Evolutionary conservation across 768 basidiomycete genomes (phyloP).

Genomic region (Amanita exitialis): DNA sequence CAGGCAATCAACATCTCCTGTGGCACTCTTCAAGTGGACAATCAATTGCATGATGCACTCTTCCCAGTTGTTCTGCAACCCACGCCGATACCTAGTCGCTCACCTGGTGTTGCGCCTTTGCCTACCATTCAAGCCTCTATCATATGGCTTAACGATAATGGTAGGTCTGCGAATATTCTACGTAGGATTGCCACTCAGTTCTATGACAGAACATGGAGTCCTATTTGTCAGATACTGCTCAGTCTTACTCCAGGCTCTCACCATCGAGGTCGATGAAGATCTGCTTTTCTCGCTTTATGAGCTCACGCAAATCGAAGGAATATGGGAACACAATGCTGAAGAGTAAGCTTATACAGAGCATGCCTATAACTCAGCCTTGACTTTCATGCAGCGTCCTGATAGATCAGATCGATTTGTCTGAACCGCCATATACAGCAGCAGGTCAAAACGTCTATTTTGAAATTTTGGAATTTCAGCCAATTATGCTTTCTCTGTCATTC

Average conservation of each 20-base stretch:
- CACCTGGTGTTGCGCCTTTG: conserved; percentile 65
- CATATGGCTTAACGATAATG: conserved; percentile 88
- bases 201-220: conserved; percentile 80
- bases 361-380: background rate
- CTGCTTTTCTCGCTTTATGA: conserved; percentile 89
- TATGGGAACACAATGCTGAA: conserved; percentile 70
- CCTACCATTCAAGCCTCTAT: conserved; percentile 87
- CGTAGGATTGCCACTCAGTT: background rate
- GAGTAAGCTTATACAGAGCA: conserved; percentile 43
- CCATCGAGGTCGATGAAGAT: conserved; percentile 96
- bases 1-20: conserved; percentile 75
- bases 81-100: conserved; percentile 73
- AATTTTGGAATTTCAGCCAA: conserved; percentile 88
- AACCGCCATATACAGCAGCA: conserved; percentile 52
- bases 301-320: conserved; percentile 84
- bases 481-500: conserved; percentile 87
- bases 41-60: conserved; percentile 92
- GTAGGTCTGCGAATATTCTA: conserved; percentile 23
- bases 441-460: conserved; percentile 93
- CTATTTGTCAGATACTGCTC: conserved; percentile 98
- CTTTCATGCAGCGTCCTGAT: conserved; percentile 46
- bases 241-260: conserved; percentile 85
- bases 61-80: conserved; percentile 95
- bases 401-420: conserved; percentile 55
- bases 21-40: conserved; percentile 90